Evolutionary conservation across 768 basidiomycete genomes (phyloP), one percentile per base, ranked within the genome.

Genomic region (Astraeus odoratus): DNA sequence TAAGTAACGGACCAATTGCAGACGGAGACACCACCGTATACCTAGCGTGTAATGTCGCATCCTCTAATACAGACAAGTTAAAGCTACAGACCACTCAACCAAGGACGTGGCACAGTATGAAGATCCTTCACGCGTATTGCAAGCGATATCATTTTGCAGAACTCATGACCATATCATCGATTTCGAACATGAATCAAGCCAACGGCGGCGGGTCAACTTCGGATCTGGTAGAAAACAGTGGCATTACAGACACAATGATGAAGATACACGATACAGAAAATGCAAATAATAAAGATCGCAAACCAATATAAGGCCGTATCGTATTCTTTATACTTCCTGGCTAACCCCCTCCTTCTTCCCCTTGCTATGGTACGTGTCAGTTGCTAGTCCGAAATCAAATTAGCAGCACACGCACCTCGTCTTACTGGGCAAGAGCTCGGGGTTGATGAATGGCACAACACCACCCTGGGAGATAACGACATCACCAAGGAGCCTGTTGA

Each of bases 391-490:
- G 9, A 46, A 4, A 42, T 1, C n/a, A 2, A 3, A 16, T 7
- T n/a, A 4, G 34, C 15, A 12, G 3, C 3, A 1, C 12, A 55
- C 59, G 15, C 3, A 65, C 61, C 64, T 51, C 29, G 61, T 40
- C 40, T 63, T 63, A 29, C 53, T 58, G 18, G 65, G 65, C 33
- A 66, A 48, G 7, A 66, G 51, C 27, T 65, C 69, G n/a, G 74
- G 71, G 56, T 75, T 72, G 59, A 81, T 79, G 63, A 70, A 72
- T 16, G 86, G 86, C 16, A 84, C 80, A 44, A 88, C 86, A 75
- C 89, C 90, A 67, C 90, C 90, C 64, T 92, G 88, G 19, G 86
- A 89, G 72, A 93, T 92, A 61, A 87, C 82, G 53, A 92, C 90
- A 45, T 80, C 73, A 16, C 87, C 88, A 46, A 93, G 78, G 51